Percentiles rank a stretch among this genome's conserved stretches.
These are phyloP conservation scores for Mallotus nudiflorus DNA, from an alignment of 345 rosid species.

Conservation along the genomic window DNA sequence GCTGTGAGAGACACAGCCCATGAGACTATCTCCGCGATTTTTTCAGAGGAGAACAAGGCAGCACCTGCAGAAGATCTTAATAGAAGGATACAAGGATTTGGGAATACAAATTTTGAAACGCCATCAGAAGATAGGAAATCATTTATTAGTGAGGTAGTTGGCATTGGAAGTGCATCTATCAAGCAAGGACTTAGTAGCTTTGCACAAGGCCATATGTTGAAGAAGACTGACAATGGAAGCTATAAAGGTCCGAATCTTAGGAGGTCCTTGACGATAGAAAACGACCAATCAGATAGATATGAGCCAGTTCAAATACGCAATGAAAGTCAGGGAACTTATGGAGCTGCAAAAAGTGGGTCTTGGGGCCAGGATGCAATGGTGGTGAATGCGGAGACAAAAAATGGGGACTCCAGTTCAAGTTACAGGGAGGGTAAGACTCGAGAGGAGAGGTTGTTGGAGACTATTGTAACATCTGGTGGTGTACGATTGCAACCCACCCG, in stretches of 20 bases:
- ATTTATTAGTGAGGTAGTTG: slow-evolving; percentile 91
- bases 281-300: slow-evolving; percentile 60
- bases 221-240: slow-evolving; percentile 75
- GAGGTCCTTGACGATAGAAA: slow-evolving; percentile 82
- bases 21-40: slow-evolving; percentile 77
- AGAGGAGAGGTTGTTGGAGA: slow-evolving; percentile 88
- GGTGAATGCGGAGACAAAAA: slow-evolving; percentile 30
- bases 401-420: slow-evolving; percentile 54
- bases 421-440: slow-evolving; percentile 60
- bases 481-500: slow-evolving; percentile 96
- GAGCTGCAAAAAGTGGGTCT: slow-evolving; percentile 52
- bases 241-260: slow-evolving; percentile 80
- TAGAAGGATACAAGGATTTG: slow-evolving; percentile 90
- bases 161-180: slow-evolving; percentile 90
- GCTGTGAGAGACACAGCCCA: slow-evolving; percentile 90
- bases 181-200: slow-evolving; percentile 86
- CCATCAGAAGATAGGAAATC: slow-evolving; percentile 83
- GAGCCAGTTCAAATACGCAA: slow-evolving; percentile 60
- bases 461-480: slow-evolving; percentile 90
- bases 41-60: slow-evolving; percentile 76
- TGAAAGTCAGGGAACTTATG: slow-evolving; percentile 49
- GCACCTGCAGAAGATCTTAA: slow-evolving; percentile 59
- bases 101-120: slow-evolving; percentile 75
- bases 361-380: slow-evolving; percentile 60
- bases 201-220: slow-evolving; percentile 60